Conservation (phyloP, 2,329 filamentous ascomycete species). For the Fusarium cyanostomum region DNA sequence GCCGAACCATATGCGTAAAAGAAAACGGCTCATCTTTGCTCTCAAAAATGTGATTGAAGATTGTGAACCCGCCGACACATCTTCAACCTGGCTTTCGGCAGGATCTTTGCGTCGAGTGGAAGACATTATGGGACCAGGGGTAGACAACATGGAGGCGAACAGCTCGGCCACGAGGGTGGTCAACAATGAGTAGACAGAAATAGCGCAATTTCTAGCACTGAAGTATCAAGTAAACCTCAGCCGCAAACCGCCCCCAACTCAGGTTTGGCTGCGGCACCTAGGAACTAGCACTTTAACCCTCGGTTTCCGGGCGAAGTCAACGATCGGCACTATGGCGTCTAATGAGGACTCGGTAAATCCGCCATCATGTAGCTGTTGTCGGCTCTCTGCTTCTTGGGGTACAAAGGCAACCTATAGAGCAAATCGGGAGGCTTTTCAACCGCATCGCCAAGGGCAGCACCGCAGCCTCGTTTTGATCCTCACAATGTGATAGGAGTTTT, state of each 20-base stretch:
- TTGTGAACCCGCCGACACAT: not conserved
- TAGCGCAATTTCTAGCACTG: not conserved
- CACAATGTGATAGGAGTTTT: not conserved
- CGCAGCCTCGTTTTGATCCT: not conserved
- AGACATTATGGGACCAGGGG: not conserved
- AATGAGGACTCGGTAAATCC: not conserved
- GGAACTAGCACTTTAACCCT: no score
- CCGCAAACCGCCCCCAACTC: not conserved
- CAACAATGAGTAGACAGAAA: not conserved
- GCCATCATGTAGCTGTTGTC: not conserved
- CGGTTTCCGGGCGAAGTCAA: no score
- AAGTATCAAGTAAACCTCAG: not conserved
- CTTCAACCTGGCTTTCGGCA: no score
- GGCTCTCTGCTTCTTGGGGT: no score
- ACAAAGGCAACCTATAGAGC: not conserved
- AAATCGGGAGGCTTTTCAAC: no score
- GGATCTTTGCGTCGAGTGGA: not conserved
- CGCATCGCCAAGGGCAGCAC: not conserved
- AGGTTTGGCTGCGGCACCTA: no score
- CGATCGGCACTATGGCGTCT: no score
- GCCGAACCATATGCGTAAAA: not conserved
- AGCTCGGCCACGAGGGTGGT: not conserved
- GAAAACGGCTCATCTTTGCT: not conserved
- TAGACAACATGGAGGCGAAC: not conserved
- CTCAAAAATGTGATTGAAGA: not conserved